Evolutionary conservation across 176 grass and related monocot species (phyloP), one percentile per base, ranked within the genome.

Genomic region (Chloris gayana): DNA sequence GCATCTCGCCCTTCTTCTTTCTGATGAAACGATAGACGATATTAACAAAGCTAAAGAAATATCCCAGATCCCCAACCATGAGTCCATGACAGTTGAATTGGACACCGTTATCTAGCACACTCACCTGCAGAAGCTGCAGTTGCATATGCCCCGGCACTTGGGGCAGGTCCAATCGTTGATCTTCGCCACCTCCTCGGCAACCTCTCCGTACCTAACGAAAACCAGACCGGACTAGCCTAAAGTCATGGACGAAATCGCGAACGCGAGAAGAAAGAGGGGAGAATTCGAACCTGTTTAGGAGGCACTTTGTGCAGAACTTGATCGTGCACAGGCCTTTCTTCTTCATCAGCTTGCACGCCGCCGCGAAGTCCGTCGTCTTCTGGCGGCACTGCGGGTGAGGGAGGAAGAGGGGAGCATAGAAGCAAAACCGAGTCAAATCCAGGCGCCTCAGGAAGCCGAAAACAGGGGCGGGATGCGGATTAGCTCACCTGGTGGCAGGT

Each of bases 121-220:
- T 84, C 46, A 98, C 95, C 91, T 98, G 92, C 95, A 98, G 47
- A 89, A 86, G 76, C 95, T 98, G 82, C 95, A 98, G 75, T 98
- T 95, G 88, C 95, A 98, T 30, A 98, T 88, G 29, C 88, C 92
- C 32, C 90, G 91, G 79, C 95, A 98, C 79, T 93, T 98, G 59
- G 95, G 95, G 71, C 95, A 98, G 60, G 45, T 93, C 95, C 95
- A 98, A 33, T 62, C 66, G 65, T 76, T 72, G 29, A 76, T 50
- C 35, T 14, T 7, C 10, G 53, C 67, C 56, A 67, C 87, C 80
- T 95, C 84, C 81, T 98, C 86, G 25, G 84, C 92, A 24, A 84
- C 66, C 81, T 98, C 92, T 0, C 95, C 95, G 14, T 98, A 98
- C 78, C 95, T 98, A 71, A 84, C 6, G 24, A 64, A 74, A 42